Percentiles rank a stretch among this genome's conserved stretches.
phyloP scores from a whole-genome alignment of 345 rosid species.

The Streptanthus diversifolius region DNA sequence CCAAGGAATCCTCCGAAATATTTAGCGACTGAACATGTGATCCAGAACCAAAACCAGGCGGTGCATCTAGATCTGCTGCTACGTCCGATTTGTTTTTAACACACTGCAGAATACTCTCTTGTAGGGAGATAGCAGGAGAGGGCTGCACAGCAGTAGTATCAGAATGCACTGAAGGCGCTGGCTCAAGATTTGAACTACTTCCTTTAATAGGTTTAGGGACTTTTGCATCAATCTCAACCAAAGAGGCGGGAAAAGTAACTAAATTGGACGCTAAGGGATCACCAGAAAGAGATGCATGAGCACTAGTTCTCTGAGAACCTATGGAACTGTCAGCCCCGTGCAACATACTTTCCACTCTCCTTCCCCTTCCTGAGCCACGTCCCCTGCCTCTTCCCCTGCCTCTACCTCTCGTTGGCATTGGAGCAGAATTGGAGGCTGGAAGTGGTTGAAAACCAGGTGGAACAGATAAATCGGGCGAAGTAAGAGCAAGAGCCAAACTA shows the following conservation, averaged over 20 bases:
- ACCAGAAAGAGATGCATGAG: constrained; percentile 30
- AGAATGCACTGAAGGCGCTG: constrained; percentile 31
- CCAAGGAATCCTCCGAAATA: constrained; percentile 26
- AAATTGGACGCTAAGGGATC: constrained; percentile 23
- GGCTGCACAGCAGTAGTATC: constrained; percentile 28
- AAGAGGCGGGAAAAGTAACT: constrained; percentile 28
- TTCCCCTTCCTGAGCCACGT: constrained; percentile 27
- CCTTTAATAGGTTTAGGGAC: constrained; percentile 36
- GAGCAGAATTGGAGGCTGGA: constrained; percentile 27
- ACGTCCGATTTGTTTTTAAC: constrained; percentile 16
- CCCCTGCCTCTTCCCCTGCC: constrained; percentile 37
- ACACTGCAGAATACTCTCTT: not conserved
- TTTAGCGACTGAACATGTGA: constrained; percentile 31
- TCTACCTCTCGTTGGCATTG: constrained; percentile 38
- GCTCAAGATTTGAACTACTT: constrained; percentile 32
- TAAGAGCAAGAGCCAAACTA: constrained; percentile 20
- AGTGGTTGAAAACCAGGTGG: constrained; percentile 39
- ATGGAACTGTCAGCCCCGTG: constrained; percentile 28
- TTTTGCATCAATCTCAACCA: constrained; percentile 28
- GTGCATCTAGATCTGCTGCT: constrained; percentile 32
- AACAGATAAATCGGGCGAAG: constrained; percentile 29
- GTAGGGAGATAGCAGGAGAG: constrained; percentile 3
- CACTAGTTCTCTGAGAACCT: constrained; percentile 19
- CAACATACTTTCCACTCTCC: constrained; percentile 19
- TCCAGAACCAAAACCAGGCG: constrained; percentile 46